These are phyloP conservation scores for Isoetes taiwanensis DNA, from an alignment of 75 land plant genomes.

Conservation along the genomic window DNA sequence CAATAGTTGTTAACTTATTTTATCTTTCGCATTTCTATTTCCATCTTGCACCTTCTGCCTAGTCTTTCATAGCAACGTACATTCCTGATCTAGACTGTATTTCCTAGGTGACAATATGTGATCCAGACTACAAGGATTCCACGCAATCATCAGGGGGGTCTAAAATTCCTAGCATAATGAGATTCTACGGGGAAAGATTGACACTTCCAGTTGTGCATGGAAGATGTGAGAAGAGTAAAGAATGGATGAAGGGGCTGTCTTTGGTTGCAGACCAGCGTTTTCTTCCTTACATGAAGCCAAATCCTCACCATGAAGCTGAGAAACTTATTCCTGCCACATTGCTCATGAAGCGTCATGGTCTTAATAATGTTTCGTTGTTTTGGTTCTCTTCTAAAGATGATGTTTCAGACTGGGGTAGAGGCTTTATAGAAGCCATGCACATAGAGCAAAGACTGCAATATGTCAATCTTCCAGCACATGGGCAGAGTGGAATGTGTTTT, in stretches of 20 bases:
- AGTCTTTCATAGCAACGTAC: too few relatives aligned
- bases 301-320: slow-evolving; percentile 51
- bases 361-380: slow-evolving; percentile 15
- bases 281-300: slow-evolving; percentile 32
- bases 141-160: not conserved
- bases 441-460: slow-evolving; percentile 18
- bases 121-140: too few relatives aligned
- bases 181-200: slow-evolving; percentile 30
- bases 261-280: slow-evolving; percentile 33
- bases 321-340: slow-evolving; percentile 35
- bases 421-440: slow-evolving; percentile 23
- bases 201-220: slow-evolving; percentile 21
- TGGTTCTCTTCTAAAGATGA: slow-evolving; percentile 24
- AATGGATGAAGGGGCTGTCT: slow-evolving; percentile 23
- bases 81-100: too few relatives aligned
- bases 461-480: slow-evolving; percentile 12
- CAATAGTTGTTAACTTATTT: too few relatives aligned
- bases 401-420: slow-evolving; percentile 29
- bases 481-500: slow-evolving; percentile 25
- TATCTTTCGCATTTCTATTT: too few relatives aligned
- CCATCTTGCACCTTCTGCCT: too few relatives aligned
- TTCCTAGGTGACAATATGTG: too few relatives aligned
- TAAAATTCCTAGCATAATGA: slow-evolving; percentile 11
- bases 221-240: slow-evolving; percentile 12
- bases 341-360: not conserved